Conservation (phyloP, 2,329 filamentous ascomycete genomes). For the Colletotrichum musae region DNA sequence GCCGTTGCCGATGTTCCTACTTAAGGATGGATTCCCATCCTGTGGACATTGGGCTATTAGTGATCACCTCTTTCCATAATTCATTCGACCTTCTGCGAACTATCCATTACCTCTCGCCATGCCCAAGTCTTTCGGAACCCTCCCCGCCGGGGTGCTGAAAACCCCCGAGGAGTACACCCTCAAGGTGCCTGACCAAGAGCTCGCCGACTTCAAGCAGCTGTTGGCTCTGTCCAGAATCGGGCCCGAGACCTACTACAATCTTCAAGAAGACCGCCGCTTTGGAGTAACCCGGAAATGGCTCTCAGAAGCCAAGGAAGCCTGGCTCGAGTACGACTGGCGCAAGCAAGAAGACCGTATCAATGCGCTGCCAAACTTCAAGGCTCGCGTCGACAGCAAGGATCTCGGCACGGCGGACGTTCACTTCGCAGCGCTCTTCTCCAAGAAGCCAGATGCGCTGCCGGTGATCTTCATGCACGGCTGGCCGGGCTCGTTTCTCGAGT, state of each 20-base stretch:
- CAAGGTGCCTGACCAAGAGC: constrained; percentile 57
- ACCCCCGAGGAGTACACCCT: constrained; percentile 53
- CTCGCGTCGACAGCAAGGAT: constrained; percentile 54
- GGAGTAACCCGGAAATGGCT: constrained; percentile 65
- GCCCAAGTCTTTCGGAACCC: constrained; percentile 25
- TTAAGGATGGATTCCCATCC: background rate
- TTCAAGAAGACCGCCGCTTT: constrained; percentile 55
- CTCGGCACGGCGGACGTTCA: constrained; percentile 59
- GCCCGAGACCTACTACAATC: constrained; percentile 64
- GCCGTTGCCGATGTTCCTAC: background rate
- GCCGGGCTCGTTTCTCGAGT: constrained; percentile 69
- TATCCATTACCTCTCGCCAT: background rate
- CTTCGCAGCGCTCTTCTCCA: constrained; percentile 69
- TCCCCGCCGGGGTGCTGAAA: constrained; percentile 16
- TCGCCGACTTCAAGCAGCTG: constrained; percentile 62
- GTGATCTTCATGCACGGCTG: constrained; percentile 69
- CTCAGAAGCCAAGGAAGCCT: constrained; percentile 54
- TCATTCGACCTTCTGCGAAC: no score
- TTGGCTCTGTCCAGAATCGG: constrained; percentile 63
- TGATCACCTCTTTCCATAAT: no score
- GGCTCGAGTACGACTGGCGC: constrained; percentile 65
- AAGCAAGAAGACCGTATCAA: constrained; percentile 56
- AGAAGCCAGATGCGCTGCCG: constrained; percentile 63
- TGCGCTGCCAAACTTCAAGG: constrained; percentile 63
- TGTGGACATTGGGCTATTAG: background rate